These are phyloP conservation scores for Candida michaelii DNA, from an alignment of 805 yeast species.

Conservation along the genomic window DNA sequence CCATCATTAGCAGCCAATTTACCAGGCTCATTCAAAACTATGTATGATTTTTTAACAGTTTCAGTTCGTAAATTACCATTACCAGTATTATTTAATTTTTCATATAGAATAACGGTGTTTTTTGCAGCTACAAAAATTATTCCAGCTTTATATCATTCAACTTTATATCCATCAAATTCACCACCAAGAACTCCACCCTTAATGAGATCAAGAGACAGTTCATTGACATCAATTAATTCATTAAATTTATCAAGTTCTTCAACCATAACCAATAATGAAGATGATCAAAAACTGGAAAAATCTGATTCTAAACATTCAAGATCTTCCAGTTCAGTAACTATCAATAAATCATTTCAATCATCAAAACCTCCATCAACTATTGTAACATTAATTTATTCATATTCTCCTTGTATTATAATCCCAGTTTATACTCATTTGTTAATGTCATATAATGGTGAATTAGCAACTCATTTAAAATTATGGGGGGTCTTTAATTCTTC, in stretches of 20 bases:
- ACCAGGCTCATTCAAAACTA: slow-evolving; percentile 52
- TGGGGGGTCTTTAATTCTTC: slow-evolving; percentile 54
- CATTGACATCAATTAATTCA: slow-evolving; percentile 23
- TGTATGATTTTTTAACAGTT: slow-evolving; percentile 53
- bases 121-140: slow-evolving; percentile 92
- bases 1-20: slow-evolving; percentile 52
- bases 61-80: slow-evolving; percentile 69
- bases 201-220: slow-evolving; percentile 33
- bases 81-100: slow-evolving; percentile 76
- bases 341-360: slow-evolving; percentile 9
- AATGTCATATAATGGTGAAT: slow-evolving; percentile 81
- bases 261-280: slow-evolving; percentile 4
- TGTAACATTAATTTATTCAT: slow-evolving; percentile 71
- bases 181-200: slow-evolving; percentile 45
- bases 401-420: slow-evolving; percentile 89
- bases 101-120: slow-evolving; percentile 83
- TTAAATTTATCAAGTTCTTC: slow-evolving; percentile 11
- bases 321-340: slow-evolving; percentile 2
- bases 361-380: slow-evolving; percentile 28
- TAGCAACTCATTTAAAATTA: slow-evolving; percentile 59
- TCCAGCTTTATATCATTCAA: slow-evolving; percentile 61
- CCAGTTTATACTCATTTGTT: slow-evolving; percentile 94
- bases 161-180: slow-evolving; percentile 33
- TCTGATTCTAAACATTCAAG: neutral
- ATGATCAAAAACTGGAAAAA: slow-evolving; percentile 4